Conservation (phyloP, 768 basidiomycete genomes). For the Lyophyllum semitale region DNA sequence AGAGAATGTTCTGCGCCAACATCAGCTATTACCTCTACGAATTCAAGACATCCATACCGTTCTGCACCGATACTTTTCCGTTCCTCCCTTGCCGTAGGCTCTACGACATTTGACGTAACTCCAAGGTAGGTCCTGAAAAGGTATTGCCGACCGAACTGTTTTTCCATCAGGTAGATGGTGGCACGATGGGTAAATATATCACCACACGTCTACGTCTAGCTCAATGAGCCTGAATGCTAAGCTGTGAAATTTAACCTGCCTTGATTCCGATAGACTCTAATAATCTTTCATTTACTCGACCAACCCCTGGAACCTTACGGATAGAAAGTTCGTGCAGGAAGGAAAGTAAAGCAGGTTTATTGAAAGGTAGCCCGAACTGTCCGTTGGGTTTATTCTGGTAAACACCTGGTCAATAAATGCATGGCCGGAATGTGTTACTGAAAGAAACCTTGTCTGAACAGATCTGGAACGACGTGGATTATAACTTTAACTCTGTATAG, state of each 20-base stretch:
- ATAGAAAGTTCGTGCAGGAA: conserved; percentile 87
- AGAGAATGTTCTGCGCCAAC: conserved; percentile 66
- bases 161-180: conserved; percentile 79
- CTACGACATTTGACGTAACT: conserved; percentile 80
- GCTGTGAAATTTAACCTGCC: conserved; percentile 37
- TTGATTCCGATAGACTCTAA: conserved; percentile 87
- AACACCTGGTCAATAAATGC: neutral
- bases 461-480: conserved; percentile 51
- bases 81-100: conserved; percentile 76
- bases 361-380: conserved; percentile 77
- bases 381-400: conserved; percentile 91
- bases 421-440: neutral
- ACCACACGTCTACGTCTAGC: conserved; percentile 69
- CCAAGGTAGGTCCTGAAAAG: conserved; percentile 84
- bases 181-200: conserved; percentile 83
- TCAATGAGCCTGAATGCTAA: neutral
- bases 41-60: conserved; percentile 44
- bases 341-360: conserved; percentile 56
- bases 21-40: neutral
- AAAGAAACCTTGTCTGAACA: conserved; percentile 81
- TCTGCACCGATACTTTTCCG: conserved; percentile 93
- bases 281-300: conserved; percentile 86
- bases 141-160: conserved; percentile 77
- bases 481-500: neutral
- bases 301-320: conserved; percentile 87